These are phyloP conservation scores for Odontarrhena argentea DNA, from an alignment of 345 rosid species.

Conservation along the genomic window DNA sequence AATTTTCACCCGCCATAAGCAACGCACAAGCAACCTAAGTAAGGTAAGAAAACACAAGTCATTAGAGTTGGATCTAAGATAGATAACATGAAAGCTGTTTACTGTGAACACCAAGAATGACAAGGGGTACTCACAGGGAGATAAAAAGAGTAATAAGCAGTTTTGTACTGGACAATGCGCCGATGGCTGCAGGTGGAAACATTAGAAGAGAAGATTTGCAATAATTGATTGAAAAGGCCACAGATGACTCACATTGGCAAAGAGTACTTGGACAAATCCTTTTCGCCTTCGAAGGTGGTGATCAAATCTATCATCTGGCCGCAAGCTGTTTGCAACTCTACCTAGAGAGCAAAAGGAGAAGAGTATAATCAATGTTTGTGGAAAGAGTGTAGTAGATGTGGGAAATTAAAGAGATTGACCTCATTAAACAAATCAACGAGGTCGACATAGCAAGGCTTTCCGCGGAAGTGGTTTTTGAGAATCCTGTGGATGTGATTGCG, in stretches of 20 bases:
- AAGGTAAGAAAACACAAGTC: slow-evolving; percentile 20
- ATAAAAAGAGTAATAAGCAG: slow-evolving; percentile 79
- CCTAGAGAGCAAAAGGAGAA: slow-evolving; percentile 45
- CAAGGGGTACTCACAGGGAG: slow-evolving; percentile 65
- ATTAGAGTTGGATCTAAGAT: slow-evolving; percentile 10
- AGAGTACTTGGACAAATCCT: slow-evolving; percentile 67
- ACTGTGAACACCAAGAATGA: not conserved
- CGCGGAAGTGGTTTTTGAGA: slow-evolving; percentile 58
- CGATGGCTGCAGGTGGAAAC: slow-evolving; percentile 60
- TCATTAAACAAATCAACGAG: slow-evolving; percentile 67
- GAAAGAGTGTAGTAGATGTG: not conserved
- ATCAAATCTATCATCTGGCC: slow-evolving; percentile 91
- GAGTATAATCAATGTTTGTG: not conserved
- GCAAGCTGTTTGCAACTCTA: slow-evolving; percentile 71
- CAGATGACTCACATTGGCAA: slow-evolving; percentile 59
- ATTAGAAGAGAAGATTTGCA: not conserved
- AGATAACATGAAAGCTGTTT: not conserved
- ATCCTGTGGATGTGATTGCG: slow-evolving; percentile 71
- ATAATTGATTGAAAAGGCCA: not conserved
- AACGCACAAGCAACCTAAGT: slow-evolving; percentile 88
- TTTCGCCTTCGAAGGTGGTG: slow-evolving; percentile 68
- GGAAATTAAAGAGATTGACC: slow-evolving; percentile 36
- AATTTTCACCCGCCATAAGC: slow-evolving; percentile 70
- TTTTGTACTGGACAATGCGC: slow-evolving; percentile 77
- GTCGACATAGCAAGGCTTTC: slow-evolving; percentile 59